These are phyloP conservation scores for Aphanomyces cochlioides DNA, from an alignment of 352 stramenopile genomes.

Conservation along the genomic window DNA sequence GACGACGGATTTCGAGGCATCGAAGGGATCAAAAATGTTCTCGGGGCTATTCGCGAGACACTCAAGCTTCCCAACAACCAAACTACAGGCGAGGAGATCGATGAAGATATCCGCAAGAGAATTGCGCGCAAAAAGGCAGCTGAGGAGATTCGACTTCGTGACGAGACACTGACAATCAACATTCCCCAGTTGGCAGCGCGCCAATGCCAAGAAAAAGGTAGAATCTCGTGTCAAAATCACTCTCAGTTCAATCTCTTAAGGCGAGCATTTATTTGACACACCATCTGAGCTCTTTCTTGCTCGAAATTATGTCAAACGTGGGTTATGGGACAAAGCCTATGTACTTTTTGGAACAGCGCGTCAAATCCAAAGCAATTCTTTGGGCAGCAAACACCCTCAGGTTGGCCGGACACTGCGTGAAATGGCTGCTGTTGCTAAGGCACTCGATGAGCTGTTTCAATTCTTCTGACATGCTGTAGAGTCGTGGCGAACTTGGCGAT, in stretches of 20 bases:
- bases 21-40: not conserved
- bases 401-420: slow-evolving; percentile 18
- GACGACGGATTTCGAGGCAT: not conserved
- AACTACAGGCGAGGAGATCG: not conserved
- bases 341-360: not conserved
- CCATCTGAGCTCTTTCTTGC: slow-evolving; percentile 11
- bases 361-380: not conserved
- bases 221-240: too few species aligned
- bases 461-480: not conserved
- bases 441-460: not conserved
- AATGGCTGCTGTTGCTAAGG: slow-evolving; percentile 1
- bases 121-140: not conserved
- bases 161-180: not conserved
- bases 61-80: not conserved
- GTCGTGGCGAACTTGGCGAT: too few species aligned
- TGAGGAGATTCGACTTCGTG: not conserved
- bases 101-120: slow-evolving; percentile 8
- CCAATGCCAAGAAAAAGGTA: not conserved
- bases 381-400: slow-evolving; percentile 9
- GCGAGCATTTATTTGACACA: slow-evolving; percentile 2
- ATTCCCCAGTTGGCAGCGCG: slow-evolving; percentile 3
- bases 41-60: not conserved
- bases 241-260: not conserved
- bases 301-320: slow-evolving; percentile 1
- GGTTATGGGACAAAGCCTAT: slow-evolving; percentile 5